Conservation (phyloP, 2,329 filamentous ascomycete genomes). For the Cladophialophora immunda region DNA sequence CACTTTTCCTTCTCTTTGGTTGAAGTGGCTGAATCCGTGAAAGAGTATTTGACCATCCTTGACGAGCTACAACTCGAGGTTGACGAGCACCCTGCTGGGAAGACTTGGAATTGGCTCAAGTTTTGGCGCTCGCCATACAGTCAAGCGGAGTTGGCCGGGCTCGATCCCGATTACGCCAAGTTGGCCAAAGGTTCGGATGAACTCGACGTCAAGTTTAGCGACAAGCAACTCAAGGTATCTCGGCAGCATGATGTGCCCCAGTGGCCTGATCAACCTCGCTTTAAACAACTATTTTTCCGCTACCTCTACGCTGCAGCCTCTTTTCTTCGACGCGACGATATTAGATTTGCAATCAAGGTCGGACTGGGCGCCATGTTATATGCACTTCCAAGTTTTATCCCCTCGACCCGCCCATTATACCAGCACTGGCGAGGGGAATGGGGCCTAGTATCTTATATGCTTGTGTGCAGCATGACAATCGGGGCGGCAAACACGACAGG, state of each 20-base stretch:
- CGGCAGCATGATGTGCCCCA: constrained; percentile 15
- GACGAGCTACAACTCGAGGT: constrained; percentile 80
- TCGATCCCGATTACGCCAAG: constrained; percentile 29
- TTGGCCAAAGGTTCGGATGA: constrained; percentile 27
- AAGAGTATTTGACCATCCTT: constrained; percentile 80
- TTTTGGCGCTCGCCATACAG: constrained; percentile 67
- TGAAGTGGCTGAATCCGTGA: constrained; percentile 89
- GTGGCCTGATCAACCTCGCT: constrained; percentile 28
- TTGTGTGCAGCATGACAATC: constrained; percentile 97
- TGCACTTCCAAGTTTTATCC: constrained; percentile 86
- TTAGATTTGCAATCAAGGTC: constrained; percentile 88
- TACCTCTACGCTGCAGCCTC: constrained; percentile 64
- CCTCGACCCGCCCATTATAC: constrained; percentile 79
- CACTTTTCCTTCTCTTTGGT: constrained; percentile 94
- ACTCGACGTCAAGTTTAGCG: constrained; percentile 37
- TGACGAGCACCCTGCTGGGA: constrained; percentile 67
- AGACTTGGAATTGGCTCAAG: constrained; percentile 84
- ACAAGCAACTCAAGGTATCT: constrained; percentile 25
- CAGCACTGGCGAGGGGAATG: constrained; percentile 93
- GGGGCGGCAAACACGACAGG: constrained; percentile 95
- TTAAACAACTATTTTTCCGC: constrained; percentile 37
- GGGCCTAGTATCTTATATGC: constrained; percentile 96
- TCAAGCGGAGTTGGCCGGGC: constrained; percentile 42
- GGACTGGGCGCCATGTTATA: constrained; percentile 88
- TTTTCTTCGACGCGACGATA: constrained; percentile 70